Evolutionary conservation across 352 stramenopile genomes (phyloP).

Genomic region (Bremia lactucae): DNA sequence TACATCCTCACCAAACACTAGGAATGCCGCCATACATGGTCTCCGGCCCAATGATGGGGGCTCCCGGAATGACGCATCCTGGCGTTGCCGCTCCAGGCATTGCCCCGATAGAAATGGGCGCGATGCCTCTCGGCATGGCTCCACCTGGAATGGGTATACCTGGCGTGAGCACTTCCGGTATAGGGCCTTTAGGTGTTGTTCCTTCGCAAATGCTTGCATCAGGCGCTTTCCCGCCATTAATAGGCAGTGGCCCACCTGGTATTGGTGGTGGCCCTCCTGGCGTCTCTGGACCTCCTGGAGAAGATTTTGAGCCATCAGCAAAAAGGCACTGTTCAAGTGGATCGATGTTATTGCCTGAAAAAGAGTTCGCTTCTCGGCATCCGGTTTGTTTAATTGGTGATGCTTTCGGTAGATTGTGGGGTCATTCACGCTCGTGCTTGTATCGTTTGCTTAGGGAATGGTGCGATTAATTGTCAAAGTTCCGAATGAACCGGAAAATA

Average conservation of each 20-base stretch:
- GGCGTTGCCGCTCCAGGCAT: slow-evolving; percentile 4
- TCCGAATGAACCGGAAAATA: slow-evolving; percentile 81
- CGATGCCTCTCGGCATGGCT: slow-evolving; percentile 18
- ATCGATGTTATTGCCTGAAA: slow-evolving; percentile 53
- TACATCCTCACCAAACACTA: slow-evolving; percentile 3
- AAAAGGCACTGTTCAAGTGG: slow-evolving; percentile 68
- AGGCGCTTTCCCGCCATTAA: slow-evolving; percentile 11
- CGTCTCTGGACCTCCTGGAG: slow-evolving; percentile 13
- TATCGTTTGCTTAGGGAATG: slow-evolving; percentile 28
- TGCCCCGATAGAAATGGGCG: slow-evolving; percentile 14
- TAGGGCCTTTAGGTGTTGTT: slow-evolving; percentile 14
- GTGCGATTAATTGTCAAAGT: slow-evolving; percentile 69
- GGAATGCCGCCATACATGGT: slow-evolving; percentile 11
- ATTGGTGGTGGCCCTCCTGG: slow-evolving; percentile 28
- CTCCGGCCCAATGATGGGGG: slow-evolving; percentile 11
- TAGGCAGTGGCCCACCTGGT: slow-evolving; percentile 19
- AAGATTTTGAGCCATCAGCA: slow-evolving; percentile 40
- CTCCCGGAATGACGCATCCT: slow-evolving; percentile 10
- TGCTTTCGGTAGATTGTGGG: background rate
- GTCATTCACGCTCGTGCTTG: slow-evolving; percentile 3
- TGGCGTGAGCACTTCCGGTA: slow-evolving; percentile 5
- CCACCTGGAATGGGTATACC: slow-evolving; percentile 14
- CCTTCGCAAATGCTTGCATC: slow-evolving; percentile 19
- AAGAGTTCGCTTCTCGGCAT: slow-evolving; percentile 66
- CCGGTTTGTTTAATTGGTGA: slow-evolving; percentile 30